Evolutionary conservation across 352 stramenopile genomes (phyloP).

Genomic region (Pythium monospermum): DNA sequence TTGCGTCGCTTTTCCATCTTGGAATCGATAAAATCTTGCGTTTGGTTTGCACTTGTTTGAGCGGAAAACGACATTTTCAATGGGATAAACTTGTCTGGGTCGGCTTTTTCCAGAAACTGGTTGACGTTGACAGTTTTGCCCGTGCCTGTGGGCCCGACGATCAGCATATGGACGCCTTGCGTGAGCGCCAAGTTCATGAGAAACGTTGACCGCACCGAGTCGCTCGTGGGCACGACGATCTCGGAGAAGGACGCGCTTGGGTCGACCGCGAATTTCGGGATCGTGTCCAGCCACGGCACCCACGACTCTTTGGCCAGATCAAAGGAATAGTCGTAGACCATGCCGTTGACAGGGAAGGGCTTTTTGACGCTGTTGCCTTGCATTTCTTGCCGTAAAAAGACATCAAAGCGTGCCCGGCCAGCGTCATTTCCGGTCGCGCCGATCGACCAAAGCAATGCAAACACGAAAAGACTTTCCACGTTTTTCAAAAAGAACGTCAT

Average conservation of each 20-base stretch:
- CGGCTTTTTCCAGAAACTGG: constrained; percentile 84
- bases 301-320: constrained; percentile 73
- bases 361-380: constrained; percentile 46
- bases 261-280: constrained; percentile 71
- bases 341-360: constrained; percentile 44
- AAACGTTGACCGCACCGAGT: constrained; percentile 91
- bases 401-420: constrained; percentile 81
- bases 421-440: constrained; percentile 86
- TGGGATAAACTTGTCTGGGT: constrained; percentile 89
- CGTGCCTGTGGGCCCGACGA: constrained; percentile 92
- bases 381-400: constrained; percentile 85
- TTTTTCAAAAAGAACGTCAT: constrained; percentile 68
- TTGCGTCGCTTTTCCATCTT: constrained; percentile 94
- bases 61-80: constrained; percentile 91
- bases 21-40: constrained; percentile 90
- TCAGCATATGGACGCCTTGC: constrained; percentile 86
- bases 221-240: constrained; percentile 91
- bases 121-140: constrained; percentile 95
- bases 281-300: constrained; percentile 91
- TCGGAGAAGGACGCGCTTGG: constrained; percentile 83
- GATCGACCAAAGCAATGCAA: constrained; percentile 90
- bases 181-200: constrained; percentile 86
- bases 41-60: constrained; percentile 91
- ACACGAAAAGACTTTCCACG: constrained; percentile 90
- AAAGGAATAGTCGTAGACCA: constrained; percentile 92